Evolutionary conservation across 1,284 basidiomycete genomes (phyloP), one percentile per base, ranked within the genome.

Genomic region (Phellopilus nigrolimitatus): DNA sequence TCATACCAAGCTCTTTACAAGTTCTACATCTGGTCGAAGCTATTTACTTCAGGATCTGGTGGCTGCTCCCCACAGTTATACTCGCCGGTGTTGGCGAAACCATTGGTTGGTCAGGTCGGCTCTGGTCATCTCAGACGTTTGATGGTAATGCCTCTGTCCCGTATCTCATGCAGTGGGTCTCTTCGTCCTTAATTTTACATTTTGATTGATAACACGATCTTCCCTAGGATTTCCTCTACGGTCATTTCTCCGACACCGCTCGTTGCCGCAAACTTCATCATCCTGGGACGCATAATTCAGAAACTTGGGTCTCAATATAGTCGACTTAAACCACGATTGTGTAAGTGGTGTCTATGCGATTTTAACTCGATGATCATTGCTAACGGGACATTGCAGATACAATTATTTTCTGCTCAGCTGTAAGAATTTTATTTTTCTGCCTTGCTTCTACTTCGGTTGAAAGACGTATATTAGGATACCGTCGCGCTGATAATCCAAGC

Each of bases 211-310:
- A 21, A 21, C 19, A 7, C 31, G 9, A 25, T 17, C 9, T 9
- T 30, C n/a, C 24, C n/a, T n/a, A 75, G 73, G 51, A 72, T 74
- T n/a, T 60, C 65, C 0, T 61, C 64, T 0, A 72, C 72, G 0
- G 69, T 73, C 44, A 62, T 78, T 34, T 69, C 70, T 2, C 76
- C 76, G 4, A 76, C 74, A 0, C 74, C 74, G 4, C 61, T 78
- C 10, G 64, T 75, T 1, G 75, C 75, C 2, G 73, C 71, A 3
- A 72, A 71, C 58, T 78, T 78, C 56, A 62, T 78, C 34, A 68
- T 76, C n/a, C 65, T 78, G 2, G 74, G 74, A 5, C 60, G 62
- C 17, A 61, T 78, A 45, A 74, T 76, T 39, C 50, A 57, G 0
- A 59, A 62, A 2, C 62, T 76, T 5, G 76, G 76, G 0, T 57